These are phyloP conservation scores for Agrostemma githago DNA, from an alignment of 148 eudicot genomes.

Conservation along the genomic window DNA sequence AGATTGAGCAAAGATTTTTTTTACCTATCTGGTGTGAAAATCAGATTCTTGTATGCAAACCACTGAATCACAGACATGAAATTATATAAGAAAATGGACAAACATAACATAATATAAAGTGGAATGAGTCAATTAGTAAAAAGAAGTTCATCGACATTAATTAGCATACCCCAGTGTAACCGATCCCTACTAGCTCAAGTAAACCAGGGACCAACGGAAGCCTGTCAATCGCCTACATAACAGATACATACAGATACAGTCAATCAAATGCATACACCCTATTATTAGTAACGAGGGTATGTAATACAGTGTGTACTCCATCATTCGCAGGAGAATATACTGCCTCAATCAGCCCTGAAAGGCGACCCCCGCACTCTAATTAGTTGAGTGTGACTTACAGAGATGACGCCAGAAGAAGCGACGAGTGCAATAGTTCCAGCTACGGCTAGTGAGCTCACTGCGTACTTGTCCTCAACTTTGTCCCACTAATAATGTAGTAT, in stretches of 20 bases:
- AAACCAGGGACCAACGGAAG: constrained; percentile 85
- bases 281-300: background rate
- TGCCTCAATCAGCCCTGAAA: background rate
- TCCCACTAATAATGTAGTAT: constrained; percentile 63
- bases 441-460: constrained; percentile 65
- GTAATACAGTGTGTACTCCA: background rate
- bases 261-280: background rate
- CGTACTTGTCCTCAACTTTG: constrained; percentile 96
- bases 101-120: background rate
- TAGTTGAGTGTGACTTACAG: constrained; percentile 37
- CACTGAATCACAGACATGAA: constrained; percentile 44
- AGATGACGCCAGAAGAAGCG: constrained; percentile 65
- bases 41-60: constrained; percentile 77
- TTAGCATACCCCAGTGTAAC: constrained; percentile 73
- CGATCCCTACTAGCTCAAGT: constrained; percentile 93
- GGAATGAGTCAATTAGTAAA: background rate
- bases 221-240: constrained; percentile 77
- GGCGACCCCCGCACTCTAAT: background rate
- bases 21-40: constrained; percentile 79
- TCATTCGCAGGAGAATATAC: no score
- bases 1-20: background rate
- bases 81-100: background rate
- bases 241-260: no score
- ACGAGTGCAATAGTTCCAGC: constrained; percentile 60
- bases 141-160: background rate